These are phyloP conservation scores for Dactylis glomerata DNA, from an alignment of 176 grass and related monocot species.

Conservation along the genomic window DNA sequence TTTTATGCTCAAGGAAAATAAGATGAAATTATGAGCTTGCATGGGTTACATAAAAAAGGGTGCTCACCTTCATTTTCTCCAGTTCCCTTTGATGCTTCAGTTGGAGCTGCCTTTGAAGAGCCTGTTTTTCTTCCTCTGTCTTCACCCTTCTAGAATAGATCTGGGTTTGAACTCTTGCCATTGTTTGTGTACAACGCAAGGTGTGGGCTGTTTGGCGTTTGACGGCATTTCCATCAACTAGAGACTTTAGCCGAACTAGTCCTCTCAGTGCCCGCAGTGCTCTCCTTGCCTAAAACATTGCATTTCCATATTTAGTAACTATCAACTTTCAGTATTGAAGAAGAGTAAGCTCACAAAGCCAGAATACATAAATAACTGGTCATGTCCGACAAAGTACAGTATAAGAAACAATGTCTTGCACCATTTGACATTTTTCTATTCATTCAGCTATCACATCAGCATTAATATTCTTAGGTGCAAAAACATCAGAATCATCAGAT, in stretches of 20 bases:
- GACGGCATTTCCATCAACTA: conserved; percentile 79
- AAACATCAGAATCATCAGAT: conserved; percentile 18
- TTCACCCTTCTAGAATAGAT: conserved; percentile 75
- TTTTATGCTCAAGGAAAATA: neutral
- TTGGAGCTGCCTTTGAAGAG: conserved; percentile 79
- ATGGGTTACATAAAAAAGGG: neutral
- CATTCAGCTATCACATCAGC: conserved; percentile 12
- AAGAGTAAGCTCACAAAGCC: neutral
- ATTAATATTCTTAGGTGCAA: neutral
- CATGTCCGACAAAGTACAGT: neutral
- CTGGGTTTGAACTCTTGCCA: conserved; percentile 77
- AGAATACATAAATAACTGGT: neutral
- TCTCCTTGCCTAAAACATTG: conserved; percentile 72
- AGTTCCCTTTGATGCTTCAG: conserved; percentile 70
- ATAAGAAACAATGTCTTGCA: neutral
- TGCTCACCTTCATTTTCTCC: conserved; percentile 75
- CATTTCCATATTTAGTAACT: conserved; percentile 10
- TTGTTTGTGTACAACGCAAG: conserved; percentile 61
- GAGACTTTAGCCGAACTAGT: conserved; percentile 68
- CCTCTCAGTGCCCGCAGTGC: conserved; percentile 69
- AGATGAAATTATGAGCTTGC: neutral
- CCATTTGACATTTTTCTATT: neutral
- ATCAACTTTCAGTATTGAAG: neutral
- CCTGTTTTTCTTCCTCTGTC: conserved; percentile 81
- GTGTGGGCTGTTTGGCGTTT: conserved; percentile 76